Evolutionary conservation across 495 filamentous ascomycete genomes (phyloP).

Genomic region (Daldinia grandis): DNA sequence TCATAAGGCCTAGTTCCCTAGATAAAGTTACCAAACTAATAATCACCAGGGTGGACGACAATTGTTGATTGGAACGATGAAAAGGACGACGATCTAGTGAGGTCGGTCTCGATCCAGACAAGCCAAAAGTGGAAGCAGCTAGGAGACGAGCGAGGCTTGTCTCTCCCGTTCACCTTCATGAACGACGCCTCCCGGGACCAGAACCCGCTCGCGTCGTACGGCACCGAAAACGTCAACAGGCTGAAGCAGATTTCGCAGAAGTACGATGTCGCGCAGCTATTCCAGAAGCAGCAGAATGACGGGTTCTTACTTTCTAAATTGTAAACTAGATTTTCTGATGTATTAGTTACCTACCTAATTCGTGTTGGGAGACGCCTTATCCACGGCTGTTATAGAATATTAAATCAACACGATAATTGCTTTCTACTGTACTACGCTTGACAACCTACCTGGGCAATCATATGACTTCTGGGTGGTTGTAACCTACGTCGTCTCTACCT

Average conservation of each 20-base stretch:
- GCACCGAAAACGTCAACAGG: conserved; percentile 26
- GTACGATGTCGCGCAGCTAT: conserved; percentile 28
- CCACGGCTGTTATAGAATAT: neutral
- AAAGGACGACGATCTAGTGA: conserved; percentile 24
- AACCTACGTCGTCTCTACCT: too few species aligned
- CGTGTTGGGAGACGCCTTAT: neutral
- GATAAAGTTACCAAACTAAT: neutral
- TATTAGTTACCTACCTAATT: neutral
- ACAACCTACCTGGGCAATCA: too few species aligned
- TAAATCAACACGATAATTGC: neutral
- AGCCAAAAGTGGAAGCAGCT: conserved; percentile 17
- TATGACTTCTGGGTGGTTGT: too few species aligned
- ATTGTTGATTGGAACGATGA: conserved; percentile 31
- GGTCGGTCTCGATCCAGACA: conserved; percentile 20
- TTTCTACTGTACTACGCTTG: too few species aligned
- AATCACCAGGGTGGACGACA: conserved; percentile 36
- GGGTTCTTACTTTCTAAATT: conserved; percentile 29
- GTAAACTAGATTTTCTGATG: neutral
- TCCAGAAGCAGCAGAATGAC: conserved; percentile 27
- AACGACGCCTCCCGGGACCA: conserved; percentile 28
- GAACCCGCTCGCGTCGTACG: conserved; percentile 35
- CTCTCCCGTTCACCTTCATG: conserved; percentile 12
- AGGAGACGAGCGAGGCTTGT: conserved; percentile 4
- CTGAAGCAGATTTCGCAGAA: conserved; percentile 23
- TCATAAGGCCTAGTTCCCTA: neutral